Base-by-base conservation (phyloP, 371 early-diverging fungal genomes). In the Apophysomyces sp. region DNA sequence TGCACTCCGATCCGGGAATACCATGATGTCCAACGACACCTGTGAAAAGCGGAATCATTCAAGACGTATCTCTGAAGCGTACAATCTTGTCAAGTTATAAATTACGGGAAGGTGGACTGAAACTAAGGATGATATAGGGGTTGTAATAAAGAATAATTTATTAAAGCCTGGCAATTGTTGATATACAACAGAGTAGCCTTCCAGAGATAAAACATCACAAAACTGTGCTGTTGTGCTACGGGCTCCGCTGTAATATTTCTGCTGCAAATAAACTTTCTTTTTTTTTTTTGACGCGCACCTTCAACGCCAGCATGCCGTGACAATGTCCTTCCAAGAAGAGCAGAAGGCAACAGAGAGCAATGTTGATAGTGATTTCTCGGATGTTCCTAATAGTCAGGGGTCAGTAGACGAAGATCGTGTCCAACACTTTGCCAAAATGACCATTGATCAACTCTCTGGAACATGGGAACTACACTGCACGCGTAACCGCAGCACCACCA, bases 31-130 rank as follows among this genome's bases (percentile, higher is more conserved):
- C 0, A 54, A 30, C n/a, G 55, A 57, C n/a, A 37, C 53, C 11
- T 62, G 62, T 3, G 67, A 66, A 51, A 67, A 67, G 16, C 9
- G 65, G n/a, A 74, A 73, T 21, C 69, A n/a, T n/a, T n/a, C 72
- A 18, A 55, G 80, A 67, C 67, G 80, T 51, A 69, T 79, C 1
- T 79, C 80, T 9, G 73, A 79, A 60, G 80, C 66, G 5, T 79
- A 76, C 49, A 76, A 79, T 52, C 52, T 79, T n/a, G n/a, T n/a
- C n/a, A n/a, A n/a, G n/a, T n/a, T n/a, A n/a, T n/a, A n/a, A n/a
- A n/a, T n/a, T n/a, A n/a, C n/a, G n/a, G n/a, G n/a, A n/a, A n/a
- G n/a, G n/a, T n/a, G n/a, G n/a, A n/a, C n/a, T n/a, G n/a, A n/a
- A n/a, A n/a, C n/a, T n/a, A n/a, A n/a, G n/a, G n/a, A n/a, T n/a